Evolutionary conservation across 495 filamentous ascomycete genomes (phyloP), one percentile per base, ranked within the genome.

Genomic region (Neurospora cerealis): DNA sequence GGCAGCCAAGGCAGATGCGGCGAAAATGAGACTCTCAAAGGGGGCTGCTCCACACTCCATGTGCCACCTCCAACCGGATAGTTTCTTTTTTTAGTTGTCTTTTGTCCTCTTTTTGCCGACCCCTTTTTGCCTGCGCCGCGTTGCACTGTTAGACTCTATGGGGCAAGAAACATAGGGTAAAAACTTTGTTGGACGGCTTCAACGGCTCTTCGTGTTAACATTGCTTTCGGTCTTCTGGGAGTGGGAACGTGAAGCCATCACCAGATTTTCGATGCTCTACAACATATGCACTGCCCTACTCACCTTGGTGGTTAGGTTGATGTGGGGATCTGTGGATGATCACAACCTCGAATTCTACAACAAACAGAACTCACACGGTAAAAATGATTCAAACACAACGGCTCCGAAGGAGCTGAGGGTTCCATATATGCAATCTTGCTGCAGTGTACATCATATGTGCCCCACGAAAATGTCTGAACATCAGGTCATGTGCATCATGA

Each of bases 21-120:
- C 54, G 54, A 66, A 34, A 66, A 66, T 34, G 28, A 62, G 54
- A 62, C 54, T 32, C 48, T 66, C 28, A 19, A 66, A 66, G 54
- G 54, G 28, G 54, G 54, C 15, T 36, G 54, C 54, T 66, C 54
- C 54, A 66, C 54, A 66, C 54, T 34, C 54, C 54, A 66, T 66
- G 54, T 66, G 54, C 54, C 54, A 66, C 54, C 54, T 66, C 54
- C 54, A 66, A 66, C 54, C 28, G 54, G 54, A 32, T 24, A 21
- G 24, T 34, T 72, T 76, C 75, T 74, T 74, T 76, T 76, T 76
- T 76, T 76, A 76, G 75, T 70, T 19, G 37, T 13, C 46, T n/a
- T 39, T 44, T 72, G 36, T 38, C 34, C 34, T 19, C 37, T 42
- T 40, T 54, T 69, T 32, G 34, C 34, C 34, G 38, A 62, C 46